Conservation (phyloP, 2,329 filamentous ascomycete genomes). For the Fusarium pseudocircinatum region DNA sequence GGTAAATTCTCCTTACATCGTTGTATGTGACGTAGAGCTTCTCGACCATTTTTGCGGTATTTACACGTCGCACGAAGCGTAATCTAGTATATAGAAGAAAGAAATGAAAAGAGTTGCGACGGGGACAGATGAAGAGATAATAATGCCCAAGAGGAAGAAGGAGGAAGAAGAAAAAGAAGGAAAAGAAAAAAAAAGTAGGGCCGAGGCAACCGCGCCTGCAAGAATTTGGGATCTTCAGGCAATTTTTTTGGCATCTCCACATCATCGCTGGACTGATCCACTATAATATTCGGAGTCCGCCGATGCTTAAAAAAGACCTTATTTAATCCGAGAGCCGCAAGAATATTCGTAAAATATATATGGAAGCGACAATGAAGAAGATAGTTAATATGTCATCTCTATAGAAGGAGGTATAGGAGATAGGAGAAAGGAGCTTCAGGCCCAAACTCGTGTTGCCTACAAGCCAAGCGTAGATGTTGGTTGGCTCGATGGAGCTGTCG, state of each 20-base stretch:
- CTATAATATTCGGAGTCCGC: slow-evolving; percentile 35
- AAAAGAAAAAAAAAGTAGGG: slow-evolving; percentile 19
- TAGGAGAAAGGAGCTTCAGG: too few species aligned
- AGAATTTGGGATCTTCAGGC: slow-evolving; percentile 33
- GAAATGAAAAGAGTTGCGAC: slow-evolving; percentile 1
- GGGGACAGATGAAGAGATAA: slow-evolving; percentile 18
- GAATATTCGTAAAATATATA: neutral
- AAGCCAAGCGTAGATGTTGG: too few species aligned
- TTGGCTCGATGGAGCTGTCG: too few species aligned
- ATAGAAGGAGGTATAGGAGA: too few species aligned
- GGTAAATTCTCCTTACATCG: slow-evolving; percentile 68
- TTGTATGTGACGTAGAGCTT: slow-evolving; percentile 94
- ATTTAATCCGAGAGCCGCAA: neutral
- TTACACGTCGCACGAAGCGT: slow-evolving; percentile 15
- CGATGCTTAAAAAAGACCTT: slow-evolving; percentile 12
- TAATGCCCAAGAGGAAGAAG: slow-evolving; percentile 28
- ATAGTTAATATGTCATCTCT: too few species aligned
- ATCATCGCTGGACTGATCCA: slow-evolving; percentile 17
- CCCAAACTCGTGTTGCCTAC: too few species aligned
- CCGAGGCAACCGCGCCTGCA: slow-evolving; percentile 28
- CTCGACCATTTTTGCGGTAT: slow-evolving; percentile 72
- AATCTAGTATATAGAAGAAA: neutral
- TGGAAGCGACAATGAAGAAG: neutral
- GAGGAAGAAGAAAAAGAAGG: slow-evolving; percentile 9
- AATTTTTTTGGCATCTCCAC: slow-evolving; percentile 38